Percentiles rank a stretch among this genome's conserved stretches.
These are phyloP conservation scores for Phytophthora constricta DNA, from an alignment of 352 stramenopile species.

Conservation along the genomic window DNA sequence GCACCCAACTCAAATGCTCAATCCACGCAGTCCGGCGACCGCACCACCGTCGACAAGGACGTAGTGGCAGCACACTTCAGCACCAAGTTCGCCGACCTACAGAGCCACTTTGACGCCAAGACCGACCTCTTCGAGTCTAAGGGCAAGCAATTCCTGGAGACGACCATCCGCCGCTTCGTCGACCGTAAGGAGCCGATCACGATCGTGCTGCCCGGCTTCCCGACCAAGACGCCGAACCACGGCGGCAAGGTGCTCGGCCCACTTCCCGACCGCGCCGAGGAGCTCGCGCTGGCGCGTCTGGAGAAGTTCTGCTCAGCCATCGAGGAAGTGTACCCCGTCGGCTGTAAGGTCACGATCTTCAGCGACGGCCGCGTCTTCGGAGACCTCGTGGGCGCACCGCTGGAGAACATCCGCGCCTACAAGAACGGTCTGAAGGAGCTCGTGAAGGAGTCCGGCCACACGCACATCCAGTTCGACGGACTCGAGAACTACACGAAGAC, in stretches of 20 bases:
- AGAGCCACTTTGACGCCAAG: slow-evolving; percentile 16
- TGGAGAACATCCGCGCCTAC: slow-evolving; percentile 15
- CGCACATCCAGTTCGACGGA: slow-evolving; percentile 26
- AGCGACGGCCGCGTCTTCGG: slow-evolving; percentile 27
- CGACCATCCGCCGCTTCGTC: slow-evolving; percentile 21
- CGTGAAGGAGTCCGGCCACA: slow-evolving; percentile 23
- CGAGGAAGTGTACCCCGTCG: slow-evolving; percentile 18
- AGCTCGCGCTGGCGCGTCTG: slow-evolving; percentile 18
- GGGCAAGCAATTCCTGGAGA: slow-evolving; percentile 23
- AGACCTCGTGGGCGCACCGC: slow-evolving; percentile 21
- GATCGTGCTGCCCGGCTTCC: slow-evolving; percentile 24
- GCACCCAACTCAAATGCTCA: not conserved
- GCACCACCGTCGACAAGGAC: not conserved
- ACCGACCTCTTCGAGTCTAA: slow-evolving; percentile 25
- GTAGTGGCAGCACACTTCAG: slow-evolving; percentile 15
- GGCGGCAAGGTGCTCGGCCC: slow-evolving; percentile 24
- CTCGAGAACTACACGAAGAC: slow-evolving; percentile 33
- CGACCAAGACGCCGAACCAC: slow-evolving; percentile 27
- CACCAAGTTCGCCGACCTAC: slow-evolving; percentile 20
- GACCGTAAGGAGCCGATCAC: slow-evolving; percentile 24
- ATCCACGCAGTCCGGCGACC: not conserved
- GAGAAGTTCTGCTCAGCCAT: slow-evolving; percentile 27
- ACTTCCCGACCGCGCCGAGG: slow-evolving; percentile 22
- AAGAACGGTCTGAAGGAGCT: slow-evolving; percentile 17
- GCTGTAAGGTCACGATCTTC: slow-evolving; percentile 28